Evolutionary conservation across 225 moss, liverwort and hornwort species (phyloP).

Genomic region (Marchantia polymorpha): DNA sequence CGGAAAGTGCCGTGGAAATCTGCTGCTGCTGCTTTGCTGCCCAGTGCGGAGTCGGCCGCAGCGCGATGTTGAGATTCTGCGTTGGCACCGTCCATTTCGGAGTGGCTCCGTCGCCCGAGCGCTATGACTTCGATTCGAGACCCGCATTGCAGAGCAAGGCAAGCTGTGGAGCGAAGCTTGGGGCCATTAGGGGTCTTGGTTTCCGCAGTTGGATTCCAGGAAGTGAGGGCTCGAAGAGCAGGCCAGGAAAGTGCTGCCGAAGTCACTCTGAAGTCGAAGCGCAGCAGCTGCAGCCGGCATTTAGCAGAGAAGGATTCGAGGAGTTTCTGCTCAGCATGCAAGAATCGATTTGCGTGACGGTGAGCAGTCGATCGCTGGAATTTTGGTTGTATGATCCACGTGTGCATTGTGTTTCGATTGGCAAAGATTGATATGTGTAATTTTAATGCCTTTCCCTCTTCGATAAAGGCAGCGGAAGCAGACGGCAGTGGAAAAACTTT

Average conservation of each 20-base stretch:
- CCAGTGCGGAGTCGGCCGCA: neutral
- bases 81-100: neutral
- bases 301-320: constrained; percentile 61
- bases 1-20: no score
- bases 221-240: no score
- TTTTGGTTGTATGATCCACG: neutral
- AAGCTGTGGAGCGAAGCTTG: neutral
- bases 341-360: constrained; percentile 61
- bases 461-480: constrained; percentile 60
- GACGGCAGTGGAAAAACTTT: constrained; percentile 69
- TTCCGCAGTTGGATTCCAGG: neutral
- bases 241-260: no score
- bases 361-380: constrained; percentile 13
- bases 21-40: no score
- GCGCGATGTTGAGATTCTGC: neutral
- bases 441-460: neutral
- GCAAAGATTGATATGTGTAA: neutral
- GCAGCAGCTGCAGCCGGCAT: constrained; percentile 13
- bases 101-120: neutral
- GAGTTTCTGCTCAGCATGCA: constrained; percentile 59
- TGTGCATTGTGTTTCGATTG: neutral
- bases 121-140: neutral
- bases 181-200: neutral
- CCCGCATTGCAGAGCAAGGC: neutral
- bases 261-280: no score